phyloP scores from a whole-genome alignment of 2,329 filamentous ascomycete species.

The Microcyclosporella mali region DNA sequence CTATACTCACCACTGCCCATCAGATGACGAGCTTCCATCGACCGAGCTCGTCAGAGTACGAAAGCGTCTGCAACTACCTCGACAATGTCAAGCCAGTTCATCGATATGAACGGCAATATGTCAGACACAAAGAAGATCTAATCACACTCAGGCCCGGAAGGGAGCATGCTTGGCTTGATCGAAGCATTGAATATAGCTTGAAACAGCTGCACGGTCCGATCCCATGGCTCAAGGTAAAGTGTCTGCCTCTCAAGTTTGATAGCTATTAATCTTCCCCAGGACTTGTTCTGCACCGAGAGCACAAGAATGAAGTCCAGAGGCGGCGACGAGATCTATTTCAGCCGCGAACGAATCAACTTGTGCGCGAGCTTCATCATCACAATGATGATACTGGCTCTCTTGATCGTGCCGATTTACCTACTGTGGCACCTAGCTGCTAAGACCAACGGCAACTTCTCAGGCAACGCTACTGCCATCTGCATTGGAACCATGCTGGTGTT shows the following conservation, averaged over 20 bases:
- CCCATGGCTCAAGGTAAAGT: neutral
- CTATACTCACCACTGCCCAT: neutral
- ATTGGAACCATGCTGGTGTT: slow-evolving; percentile 21
- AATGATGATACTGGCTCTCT: slow-evolving; percentile 21
- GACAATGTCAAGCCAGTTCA: slow-evolving; percentile 14
- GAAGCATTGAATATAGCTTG: slow-evolving; percentile 13
- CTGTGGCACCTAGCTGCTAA: slow-evolving; percentile 23
- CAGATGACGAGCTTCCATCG: neutral
- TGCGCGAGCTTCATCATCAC: slow-evolving; percentile 24
- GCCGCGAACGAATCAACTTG: slow-evolving; percentile 17
- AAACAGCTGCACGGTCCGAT: neutral
- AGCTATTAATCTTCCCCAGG: neutral
- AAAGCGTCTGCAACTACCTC: neutral
- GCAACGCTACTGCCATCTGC: slow-evolving; percentile 17
- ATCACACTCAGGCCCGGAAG: slow-evolving; percentile 35
- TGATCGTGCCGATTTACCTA: slow-evolving; percentile 26
- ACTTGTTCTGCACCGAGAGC: neutral
- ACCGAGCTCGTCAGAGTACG: neutral
- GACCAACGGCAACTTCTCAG: slow-evolving; percentile 4
- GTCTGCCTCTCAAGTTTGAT: neutral
- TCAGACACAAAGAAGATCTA: slow-evolving; percentile 37
- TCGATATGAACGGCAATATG: slow-evolving; percentile 27
- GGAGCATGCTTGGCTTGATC: slow-evolving; percentile 38
- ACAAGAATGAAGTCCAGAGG: neutral
- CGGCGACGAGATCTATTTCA: slow-evolving; percentile 18